Percentiles rank a stretch among this genome's conserved stretches.
These are phyloP conservation scores for Radiomyces spectabilis DNA, from an alignment of 192 early-diverging fungal species.

Conservation along the genomic window DNA sequence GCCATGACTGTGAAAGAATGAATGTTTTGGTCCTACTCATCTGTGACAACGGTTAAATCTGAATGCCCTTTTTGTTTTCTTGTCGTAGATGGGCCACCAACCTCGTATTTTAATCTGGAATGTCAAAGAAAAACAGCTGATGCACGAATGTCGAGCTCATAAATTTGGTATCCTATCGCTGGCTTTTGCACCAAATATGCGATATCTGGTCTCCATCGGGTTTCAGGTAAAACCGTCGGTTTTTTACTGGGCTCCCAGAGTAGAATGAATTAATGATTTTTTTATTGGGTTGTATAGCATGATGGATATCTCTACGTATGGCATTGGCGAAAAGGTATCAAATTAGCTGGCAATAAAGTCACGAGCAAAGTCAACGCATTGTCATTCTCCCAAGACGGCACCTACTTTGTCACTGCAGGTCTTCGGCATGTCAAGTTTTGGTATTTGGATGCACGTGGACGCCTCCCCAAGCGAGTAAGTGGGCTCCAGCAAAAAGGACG, in stretches of 20 bases:
- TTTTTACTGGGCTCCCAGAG: background rate
- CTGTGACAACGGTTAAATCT: no score
- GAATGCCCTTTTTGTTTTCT: background rate
- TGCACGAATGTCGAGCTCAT: constrained; percentile 63
- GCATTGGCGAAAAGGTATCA: constrained; percentile 62
- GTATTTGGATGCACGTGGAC: constrained; percentile 49
- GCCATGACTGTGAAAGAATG: no score
- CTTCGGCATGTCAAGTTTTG: constrained; percentile 76
- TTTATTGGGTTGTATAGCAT: constrained; percentile 39
- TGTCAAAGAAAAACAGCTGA: constrained; percentile 37
- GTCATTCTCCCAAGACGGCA: constrained; percentile 53
- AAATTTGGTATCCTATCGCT: constrained; percentile 69
- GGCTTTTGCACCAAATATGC: constrained; percentile 64
- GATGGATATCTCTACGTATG: constrained; percentile 80
- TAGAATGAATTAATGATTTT: background rate
- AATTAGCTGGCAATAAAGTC: constrained; percentile 55
- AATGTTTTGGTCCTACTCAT: no score
- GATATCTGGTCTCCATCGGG: constrained; percentile 66
- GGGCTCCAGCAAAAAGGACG: background rate
- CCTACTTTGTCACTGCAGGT: constrained; percentile 73
- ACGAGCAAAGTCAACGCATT: constrained; percentile 57
- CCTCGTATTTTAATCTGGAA: constrained; percentile 73
- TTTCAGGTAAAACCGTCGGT: constrained; percentile 44
- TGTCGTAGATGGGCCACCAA: constrained; percentile 62
- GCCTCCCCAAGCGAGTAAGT: constrained; percentile 25